phyloP scores from a whole-genome alignment of 441 rosid genomes.

The Lagerstroemia fauriei region DNA sequence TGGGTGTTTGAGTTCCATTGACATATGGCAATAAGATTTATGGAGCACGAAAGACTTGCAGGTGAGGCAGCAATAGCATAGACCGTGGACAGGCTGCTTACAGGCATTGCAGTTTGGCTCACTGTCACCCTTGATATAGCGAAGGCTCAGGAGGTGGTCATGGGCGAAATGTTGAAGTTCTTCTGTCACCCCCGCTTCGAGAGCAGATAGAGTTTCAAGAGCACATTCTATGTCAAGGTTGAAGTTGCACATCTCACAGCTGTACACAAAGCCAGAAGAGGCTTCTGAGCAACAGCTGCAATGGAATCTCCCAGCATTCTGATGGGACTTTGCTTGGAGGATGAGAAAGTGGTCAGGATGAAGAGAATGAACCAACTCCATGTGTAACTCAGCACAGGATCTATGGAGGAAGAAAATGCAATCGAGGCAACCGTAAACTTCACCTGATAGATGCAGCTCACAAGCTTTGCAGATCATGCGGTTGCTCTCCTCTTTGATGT shows the following conservation, averaged over 20 bases:
- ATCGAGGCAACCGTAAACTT: not conserved
- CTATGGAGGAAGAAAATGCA: not conserved
- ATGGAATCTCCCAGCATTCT: not conserved
- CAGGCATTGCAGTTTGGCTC: not conserved
- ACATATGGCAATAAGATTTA: not conserved
- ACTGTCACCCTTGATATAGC: not conserved
- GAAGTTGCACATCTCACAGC: not conserved
- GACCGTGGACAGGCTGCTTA: not conserved
- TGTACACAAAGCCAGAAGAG: not conserved
- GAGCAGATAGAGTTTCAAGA: not conserved
- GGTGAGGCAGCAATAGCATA: not conserved
- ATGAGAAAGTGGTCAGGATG: conserved; percentile 1
- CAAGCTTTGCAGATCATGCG: conserved; percentile 1
- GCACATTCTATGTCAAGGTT: not conserved
- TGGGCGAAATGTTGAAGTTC: not conserved
- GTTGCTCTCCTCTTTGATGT: not conserved
- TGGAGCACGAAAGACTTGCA: conserved; percentile 7
- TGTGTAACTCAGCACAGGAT: not conserved
- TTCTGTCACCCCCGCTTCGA: not conserved
- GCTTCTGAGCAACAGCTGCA: not conserved
- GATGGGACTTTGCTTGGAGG: not conserved
- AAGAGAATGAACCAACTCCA: not conserved
- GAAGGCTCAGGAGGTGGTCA: not conserved
- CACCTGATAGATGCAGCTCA: conserved; percentile 7
- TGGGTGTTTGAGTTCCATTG: not conserved